Base-by-base conservation (phyloP, 2,329 filamentous ascomycete genomes). In the Huntiella moniliformis region DNA sequence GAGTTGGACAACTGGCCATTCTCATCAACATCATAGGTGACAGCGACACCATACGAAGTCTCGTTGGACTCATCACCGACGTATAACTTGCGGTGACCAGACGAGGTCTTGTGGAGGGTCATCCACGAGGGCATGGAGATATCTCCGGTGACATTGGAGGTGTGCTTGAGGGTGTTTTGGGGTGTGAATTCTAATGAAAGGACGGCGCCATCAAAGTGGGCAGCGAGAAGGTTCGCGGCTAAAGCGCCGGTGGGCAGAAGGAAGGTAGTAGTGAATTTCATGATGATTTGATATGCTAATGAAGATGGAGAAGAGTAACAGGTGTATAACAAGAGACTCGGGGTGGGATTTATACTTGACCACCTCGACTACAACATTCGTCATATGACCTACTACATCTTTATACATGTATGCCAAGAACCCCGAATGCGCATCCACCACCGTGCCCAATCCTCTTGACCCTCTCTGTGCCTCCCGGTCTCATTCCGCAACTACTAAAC, bases 1-100 rank as follows among this genome's bases (percentile, higher is more conserved):
- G 44, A 33, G 31, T 31, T 58, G 56, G 3, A 56, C 59, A 1
- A 54, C 54, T 31, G 58, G 53, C 22, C 54, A 57, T 31, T 63
- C 47, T 10, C 53, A 34, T 44, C 52, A 3, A 61, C 61, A 37
- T 50, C 48, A 34, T 50, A 50, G 10, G 45, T 42, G 31, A 59
- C 54, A 7, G 55, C 51, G 4, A 49, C 56, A 4, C 63, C 56
- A 17, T 15, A 42, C 1, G 54, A 53, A 44, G 60, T 60, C 3
- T 58, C 57, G 15, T 61, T 58, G 7, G 64, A 52, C 34, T 51
- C 51, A 35, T 53, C 51, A 5, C 51, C 47, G 33, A 51, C 48
- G 42, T 54, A 54, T 13, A 52, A 44, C 16, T 47, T 52, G 16
- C 44, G 46, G 18, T 32, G 13, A 4, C 46, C 50, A n/a, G 34